phyloP scores from a whole-genome alignment of 129 eudicot genomes.

The Flaveria ramosissima region DNA sequence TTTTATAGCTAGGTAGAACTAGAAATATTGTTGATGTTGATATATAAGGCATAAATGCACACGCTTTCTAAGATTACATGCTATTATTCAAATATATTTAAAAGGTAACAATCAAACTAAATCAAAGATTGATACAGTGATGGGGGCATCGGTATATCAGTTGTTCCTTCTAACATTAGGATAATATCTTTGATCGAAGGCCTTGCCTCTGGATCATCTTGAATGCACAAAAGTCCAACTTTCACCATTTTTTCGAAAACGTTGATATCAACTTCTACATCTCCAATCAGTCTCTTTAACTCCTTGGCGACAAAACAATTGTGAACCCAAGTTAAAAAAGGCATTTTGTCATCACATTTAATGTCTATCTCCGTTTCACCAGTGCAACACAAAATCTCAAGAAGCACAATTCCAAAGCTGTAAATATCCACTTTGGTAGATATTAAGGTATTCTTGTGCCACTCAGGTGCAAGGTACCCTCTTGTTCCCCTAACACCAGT shows the following conservation, averaged over 20 bases:
- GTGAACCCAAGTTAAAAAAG: constrained; percentile 34
- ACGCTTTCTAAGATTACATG: not conserved
- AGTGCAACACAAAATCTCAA: constrained; percentile 47
- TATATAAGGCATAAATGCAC: not conserved
- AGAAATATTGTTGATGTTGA: not conserved
- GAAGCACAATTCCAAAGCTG: constrained; percentile 45
- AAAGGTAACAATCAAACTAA: not conserved
- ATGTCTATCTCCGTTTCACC: constrained; percentile 20
- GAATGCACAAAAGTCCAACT: constrained; percentile 45
- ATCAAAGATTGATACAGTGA: not conserved
- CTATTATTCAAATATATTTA: not conserved
- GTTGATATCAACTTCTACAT: constrained; percentile 30
- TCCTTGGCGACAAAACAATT: constrained; percentile 29
- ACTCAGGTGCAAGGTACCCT: constrained; percentile 50
- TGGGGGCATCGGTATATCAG: constrained; percentile 32
- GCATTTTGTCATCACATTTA: not conserved
- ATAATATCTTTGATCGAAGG: constrained; percentile 43
- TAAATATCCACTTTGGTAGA: constrained; percentile 48
- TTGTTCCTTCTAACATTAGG: constrained; percentile 49
- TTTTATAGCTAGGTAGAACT: not conserved
- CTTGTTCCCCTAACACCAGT: constrained; percentile 34
- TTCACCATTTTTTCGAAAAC: constrained; percentile 38
- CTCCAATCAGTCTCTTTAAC: constrained; percentile 25
- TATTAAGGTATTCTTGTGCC: constrained; percentile 33
- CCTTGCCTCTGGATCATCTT: constrained; percentile 38